Evolutionary conservation across 2,329 filamentous ascomycete genomes (phyloP).

Genomic region (Rhinocladiella mackenziei): DNA sequence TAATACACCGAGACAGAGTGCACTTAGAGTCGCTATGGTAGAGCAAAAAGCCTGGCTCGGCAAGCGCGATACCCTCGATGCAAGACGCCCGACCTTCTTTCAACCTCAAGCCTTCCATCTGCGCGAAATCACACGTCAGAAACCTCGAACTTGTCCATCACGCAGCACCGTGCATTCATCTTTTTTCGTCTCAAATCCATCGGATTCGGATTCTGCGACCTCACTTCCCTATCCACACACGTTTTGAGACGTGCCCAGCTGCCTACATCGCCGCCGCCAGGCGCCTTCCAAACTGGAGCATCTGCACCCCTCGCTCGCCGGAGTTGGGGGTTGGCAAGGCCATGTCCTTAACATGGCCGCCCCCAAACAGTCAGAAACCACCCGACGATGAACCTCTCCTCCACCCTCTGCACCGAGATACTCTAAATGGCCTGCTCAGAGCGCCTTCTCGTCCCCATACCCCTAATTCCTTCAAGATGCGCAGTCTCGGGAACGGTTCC

Average conservation of each 20-base stretch:
- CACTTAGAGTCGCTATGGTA: too few species aligned
- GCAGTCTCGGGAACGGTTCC: conserved; percentile 41
- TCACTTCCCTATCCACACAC: conserved; percentile 16
- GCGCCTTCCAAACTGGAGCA: conserved; percentile 42
- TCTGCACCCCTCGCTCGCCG: conserved; percentile 43
- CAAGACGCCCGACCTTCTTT: conserved; percentile 18
- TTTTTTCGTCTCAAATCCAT: conserved; percentile 14
- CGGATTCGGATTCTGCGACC: conserved; percentile 12
- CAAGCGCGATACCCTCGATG: conserved; percentile 8
- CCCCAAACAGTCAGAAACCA: conserved; percentile 52
- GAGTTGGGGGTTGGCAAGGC: conserved; percentile 41
- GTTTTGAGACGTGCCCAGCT: conserved; percentile 10
- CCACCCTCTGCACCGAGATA: conserved; percentile 29
- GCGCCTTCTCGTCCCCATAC: conserved; percentile 43
- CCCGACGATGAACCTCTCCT: conserved; percentile 63
- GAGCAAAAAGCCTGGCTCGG: conserved; percentile 10
- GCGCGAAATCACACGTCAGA: conserved; percentile 19
- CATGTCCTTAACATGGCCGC: conserved; percentile 67
- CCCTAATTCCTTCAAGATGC: conserved; percentile 40
- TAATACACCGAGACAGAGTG: too few species aligned
- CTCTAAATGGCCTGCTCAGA: conserved; percentile 43
- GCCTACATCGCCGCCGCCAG: conserved; percentile 16
- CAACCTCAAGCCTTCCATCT: conserved; percentile 25
- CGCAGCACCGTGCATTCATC: conserved; percentile 22
- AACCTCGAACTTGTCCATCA: conserved; percentile 21